Percentiles rank a stretch among this genome's conserved stretches.
Evolutionary conservation across 176 grass and related monocot species (phyloP).

Genomic region (Puccinellia tenuiflora): DNA sequence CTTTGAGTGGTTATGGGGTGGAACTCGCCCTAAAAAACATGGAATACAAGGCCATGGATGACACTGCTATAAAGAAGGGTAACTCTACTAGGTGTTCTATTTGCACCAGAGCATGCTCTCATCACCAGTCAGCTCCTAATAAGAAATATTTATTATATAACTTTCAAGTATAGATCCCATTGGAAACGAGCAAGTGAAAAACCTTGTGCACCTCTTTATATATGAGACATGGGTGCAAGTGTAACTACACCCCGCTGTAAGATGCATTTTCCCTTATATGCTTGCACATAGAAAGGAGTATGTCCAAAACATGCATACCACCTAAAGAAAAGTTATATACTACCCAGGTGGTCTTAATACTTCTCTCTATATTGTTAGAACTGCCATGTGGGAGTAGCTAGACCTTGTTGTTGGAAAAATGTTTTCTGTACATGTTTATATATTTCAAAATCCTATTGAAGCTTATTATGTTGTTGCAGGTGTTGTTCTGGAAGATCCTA

Average conservation of each 20-base stretch:
- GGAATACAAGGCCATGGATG: constrained; percentile 99
- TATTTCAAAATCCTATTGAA: constrained; percentile 7
- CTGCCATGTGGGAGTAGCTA: not conserved
- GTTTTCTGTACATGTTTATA: not conserved
- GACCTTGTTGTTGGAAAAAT: not conserved
- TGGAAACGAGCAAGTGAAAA: not conserved
- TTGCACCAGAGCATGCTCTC: constrained; percentile 4
- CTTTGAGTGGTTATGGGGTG: constrained; percentile 92
- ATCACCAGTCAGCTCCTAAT: not conserved
- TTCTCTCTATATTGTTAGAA: not conserved
- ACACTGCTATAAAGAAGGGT: constrained; percentile 89
- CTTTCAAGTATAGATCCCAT: not conserved
- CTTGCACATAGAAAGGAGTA: not conserved
- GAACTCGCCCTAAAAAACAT: constrained; percentile 99
- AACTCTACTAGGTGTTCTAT: constrained; percentile 11
- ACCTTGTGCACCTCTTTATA: not conserved
- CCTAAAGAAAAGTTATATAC: not conserved
- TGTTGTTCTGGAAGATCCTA: constrained; percentile 78
- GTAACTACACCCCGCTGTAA: not conserved
- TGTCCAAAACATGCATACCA: constrained; percentile 1
- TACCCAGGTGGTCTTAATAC: not conserved
- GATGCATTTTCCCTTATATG: not conserved
- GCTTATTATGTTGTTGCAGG: constrained; percentile 36
- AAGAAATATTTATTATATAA: not conserved
- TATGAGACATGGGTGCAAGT: not conserved